Base-by-base conservation (phyloP, 495 filamentous ascomycete genomes). In the Hyaloscypha hepaticicola region DNA sequence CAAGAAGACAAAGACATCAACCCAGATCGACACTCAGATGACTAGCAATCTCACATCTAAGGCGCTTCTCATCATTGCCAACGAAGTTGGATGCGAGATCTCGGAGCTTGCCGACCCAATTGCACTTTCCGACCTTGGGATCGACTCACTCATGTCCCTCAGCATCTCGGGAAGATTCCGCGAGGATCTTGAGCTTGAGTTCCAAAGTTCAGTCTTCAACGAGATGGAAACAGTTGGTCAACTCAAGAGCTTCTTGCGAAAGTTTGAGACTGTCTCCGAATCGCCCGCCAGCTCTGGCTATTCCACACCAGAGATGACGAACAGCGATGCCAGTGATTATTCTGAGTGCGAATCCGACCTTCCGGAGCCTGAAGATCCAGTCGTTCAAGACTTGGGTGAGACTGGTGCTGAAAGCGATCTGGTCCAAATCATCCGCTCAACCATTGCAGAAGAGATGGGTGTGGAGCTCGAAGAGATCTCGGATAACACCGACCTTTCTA, bases 381-480 rank as follows among this genome's bases (percentile, higher is more conserved):
- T 86, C 16, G 49, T 60, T 25, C 22, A 60, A n/a, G 51, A 66
- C 28, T 45, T 66, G 25, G 64, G 57, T 16, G 52, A 48, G 14
- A 41, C 55, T 5, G 58, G 50, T 21, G 33, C 2, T 1, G 49
- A 66, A 33, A 55, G 45, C 27, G 64, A 66, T 48, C 57, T 66
- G 34, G 64, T 66, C 3, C 64, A 66, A 9, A 12, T 84, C 76
- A 9, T 67, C 31, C 29, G 66, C 28, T 60, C 60, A 22, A 88
- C 85, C 60, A 83, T 93, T 55, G 83, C 87, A 2, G 77, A 83
- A 28, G 89, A 91, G 70, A 90, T 90, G 75, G 86, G 84, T 24
- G 82, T 90, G 16, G 77, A 87, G 4, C 74, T 87, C 0, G 82
- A 87, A 9, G 88, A 91, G 67, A 80, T 93, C 55, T 69, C 77